Evolutionary conservation across 2,329 filamentous ascomycete genomes (phyloP).

Genomic region (Dactylellina leptospora): DNA sequence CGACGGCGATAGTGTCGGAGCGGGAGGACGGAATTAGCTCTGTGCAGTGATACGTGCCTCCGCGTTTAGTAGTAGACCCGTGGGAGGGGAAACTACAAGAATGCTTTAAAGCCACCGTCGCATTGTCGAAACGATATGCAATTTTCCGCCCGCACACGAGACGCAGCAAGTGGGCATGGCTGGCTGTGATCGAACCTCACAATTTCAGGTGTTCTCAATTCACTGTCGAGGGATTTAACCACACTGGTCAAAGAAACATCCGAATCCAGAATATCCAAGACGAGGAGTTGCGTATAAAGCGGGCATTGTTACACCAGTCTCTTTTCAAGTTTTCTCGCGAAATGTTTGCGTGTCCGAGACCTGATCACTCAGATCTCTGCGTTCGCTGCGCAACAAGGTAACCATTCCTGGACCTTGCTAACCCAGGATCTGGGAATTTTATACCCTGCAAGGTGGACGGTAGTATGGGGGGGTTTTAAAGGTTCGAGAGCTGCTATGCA

Average conservation of each 20-base stretch:
- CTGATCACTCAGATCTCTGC: conserved; percentile 12
- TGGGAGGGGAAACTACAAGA: conserved; percentile 10
- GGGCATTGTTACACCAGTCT: conserved; percentile 7
- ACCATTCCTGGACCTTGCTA: conserved; percentile 48
- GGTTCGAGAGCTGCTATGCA: conserved; percentile 46
- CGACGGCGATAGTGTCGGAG: conserved; percentile 27
- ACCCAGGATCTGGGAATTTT: conserved; percentile 49
- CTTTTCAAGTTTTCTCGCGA: conserved; percentile 7
- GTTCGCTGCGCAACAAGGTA: conserved; percentile 20
- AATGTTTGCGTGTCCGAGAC: conserved; percentile 24
- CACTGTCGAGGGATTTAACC: conserved; percentile 4
- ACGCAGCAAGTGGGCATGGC: background rate
- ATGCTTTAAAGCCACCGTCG: conserved; percentile 25
- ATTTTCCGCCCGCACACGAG: conserved; percentile 13
- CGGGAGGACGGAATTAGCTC: conserved; percentile 11
- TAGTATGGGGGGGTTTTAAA: conserved; percentile 41
- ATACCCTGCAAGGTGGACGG: conserved; percentile 24
- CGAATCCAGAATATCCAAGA: background rate
- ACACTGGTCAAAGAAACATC: background rate
- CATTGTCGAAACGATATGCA: conserved; percentile 39
- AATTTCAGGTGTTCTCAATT: background rate
- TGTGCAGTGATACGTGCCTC: conserved; percentile 29
- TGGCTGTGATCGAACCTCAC: conserved; percentile 7
- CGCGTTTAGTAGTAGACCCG: conserved; percentile 32
- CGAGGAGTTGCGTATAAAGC: background rate